phyloP scores from a whole-genome alignment of 495 filamentous ascomycete genomes.

The Poronia punctata region DNA sequence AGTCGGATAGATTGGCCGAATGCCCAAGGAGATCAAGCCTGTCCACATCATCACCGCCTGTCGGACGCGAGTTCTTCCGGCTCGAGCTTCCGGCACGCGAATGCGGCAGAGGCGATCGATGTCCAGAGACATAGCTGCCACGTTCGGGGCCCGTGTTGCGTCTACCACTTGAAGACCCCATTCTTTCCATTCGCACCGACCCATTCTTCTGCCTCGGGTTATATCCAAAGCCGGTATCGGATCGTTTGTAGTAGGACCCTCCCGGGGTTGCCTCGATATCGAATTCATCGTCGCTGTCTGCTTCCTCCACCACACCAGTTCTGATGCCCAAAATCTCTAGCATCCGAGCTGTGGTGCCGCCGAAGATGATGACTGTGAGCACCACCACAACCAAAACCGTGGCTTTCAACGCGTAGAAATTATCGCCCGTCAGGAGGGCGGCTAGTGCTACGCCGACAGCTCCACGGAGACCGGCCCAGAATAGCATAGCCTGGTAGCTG shows the following conservation, averaged over 20 bases:
- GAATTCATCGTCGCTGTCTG: constrained; percentile 96
- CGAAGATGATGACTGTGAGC: constrained; percentile 96
- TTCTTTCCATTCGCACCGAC: constrained; percentile 25
- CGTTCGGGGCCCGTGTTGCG: constrained; percentile 34
- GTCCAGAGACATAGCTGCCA: constrained; percentile 47
- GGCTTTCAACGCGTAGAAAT: constrained; percentile 71
- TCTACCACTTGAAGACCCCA: constrained; percentile 20
- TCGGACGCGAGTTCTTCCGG: constrained; percentile 37
- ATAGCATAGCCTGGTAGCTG: constrained; percentile 93
- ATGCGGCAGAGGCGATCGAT: constrained; percentile 37
- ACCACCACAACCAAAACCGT: constrained; percentile 97
- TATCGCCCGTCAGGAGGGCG: constrained; percentile 74
- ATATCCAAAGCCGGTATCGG: constrained; percentile 63
- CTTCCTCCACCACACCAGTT: constrained; percentile 92
- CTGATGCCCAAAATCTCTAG: constrained; percentile 90
- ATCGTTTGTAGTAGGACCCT: constrained; percentile 67
- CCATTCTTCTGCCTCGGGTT: constrained; percentile 51
- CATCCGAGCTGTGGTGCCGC: constrained; percentile 97
- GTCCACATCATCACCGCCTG: constrained; percentile 44
- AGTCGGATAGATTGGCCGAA: constrained; percentile 54
- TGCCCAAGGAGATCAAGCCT: constrained; percentile 56
- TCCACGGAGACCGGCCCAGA: constrained; percentile 94
- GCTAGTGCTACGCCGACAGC: constrained; percentile 94
- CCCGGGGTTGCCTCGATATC: constrained; percentile 82
- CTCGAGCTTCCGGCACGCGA: constrained; percentile 37